Percentiles rank a stretch among this genome's conserved stretches.
Conservation (phyloP, 148 eudicot genomes). For the Camellia japonica region DNA sequence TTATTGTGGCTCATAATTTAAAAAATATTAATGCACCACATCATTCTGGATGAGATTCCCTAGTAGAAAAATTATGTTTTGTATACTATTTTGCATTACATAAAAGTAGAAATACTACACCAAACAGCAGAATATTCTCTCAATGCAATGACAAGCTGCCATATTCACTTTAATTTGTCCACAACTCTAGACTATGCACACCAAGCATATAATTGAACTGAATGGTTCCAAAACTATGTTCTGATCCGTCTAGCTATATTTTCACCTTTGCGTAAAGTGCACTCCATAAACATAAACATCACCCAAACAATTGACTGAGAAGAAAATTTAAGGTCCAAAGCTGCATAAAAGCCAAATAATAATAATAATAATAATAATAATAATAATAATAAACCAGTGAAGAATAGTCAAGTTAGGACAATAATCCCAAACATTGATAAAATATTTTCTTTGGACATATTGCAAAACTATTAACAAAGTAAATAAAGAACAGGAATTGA, state of each 20-base stretch:
- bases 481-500: neutral
- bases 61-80: too few relatives aligned
- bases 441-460: neutral
- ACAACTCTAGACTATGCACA: neutral
- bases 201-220: conserved; percentile 11
- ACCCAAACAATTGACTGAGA: neutral
- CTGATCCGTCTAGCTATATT: neutral
- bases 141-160: conserved; percentile 6
- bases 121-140: neutral
- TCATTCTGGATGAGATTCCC: too few relatives aligned
- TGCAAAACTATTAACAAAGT: neutral
- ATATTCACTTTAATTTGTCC: conserved; percentile 4
- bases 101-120: neutral
- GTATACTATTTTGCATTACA: too few relatives aligned
- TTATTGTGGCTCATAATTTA: neutral
- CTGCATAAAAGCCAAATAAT: neutral
- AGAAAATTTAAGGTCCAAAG: neutral
- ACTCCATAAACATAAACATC: neutral
- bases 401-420: neutral
- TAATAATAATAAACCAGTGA: neutral
- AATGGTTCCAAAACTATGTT: conserved; percentile 13
- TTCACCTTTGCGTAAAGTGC: neutral
- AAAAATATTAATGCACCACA: too few relatives aligned
- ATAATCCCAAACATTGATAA: neutral
- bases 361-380: too few relatives aligned